Base-by-base conservation (phyloP, 805 yeast species). In the Hanseniaspora valbyensis region DNA sequence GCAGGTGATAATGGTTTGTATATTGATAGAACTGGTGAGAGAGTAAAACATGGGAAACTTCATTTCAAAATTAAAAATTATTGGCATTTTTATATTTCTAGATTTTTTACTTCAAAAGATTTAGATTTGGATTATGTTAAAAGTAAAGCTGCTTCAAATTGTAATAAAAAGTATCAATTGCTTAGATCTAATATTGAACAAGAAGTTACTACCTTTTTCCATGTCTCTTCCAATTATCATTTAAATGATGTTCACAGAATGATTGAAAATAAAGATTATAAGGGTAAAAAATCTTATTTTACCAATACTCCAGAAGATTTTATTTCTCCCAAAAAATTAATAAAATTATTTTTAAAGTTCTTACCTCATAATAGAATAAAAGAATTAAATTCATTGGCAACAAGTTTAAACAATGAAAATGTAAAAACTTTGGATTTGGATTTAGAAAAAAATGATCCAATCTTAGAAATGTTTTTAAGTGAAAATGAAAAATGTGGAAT, bases 401-500 rank as follows among this genome's bases (percentile, higher is more conserved):
- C 30, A 33, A 25, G 18, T 2, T n/a, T 42, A n/a, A 42, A 42
- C 30, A 28, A 28, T 8, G 12, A 28, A 12, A 28, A 28, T 8
- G 30, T 12, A 28, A 21, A 41, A 9, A n/a, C n/a, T 4, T 16
- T 12, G 8, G 24, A 16, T 41, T 22, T 25, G 10, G 42, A 39
- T 10, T 26, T 39, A 14, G 42, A 39, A 26, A 39, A n/a, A n/a
- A n/a, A n/a, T n/a, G n/a, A n/a, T n/a, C n/a, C n/a, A n/a, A n/a
- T 28, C 32, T 3, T 22, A 22, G 14, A 5, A 42, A n/a, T 24
- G 8, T 19, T 22, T 25, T 10, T 13, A 6, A 5, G 7, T 5
- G 13, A 32, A 8, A 24, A 42, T 6, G 39, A 42, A 12, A 25
- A 32, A 25, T 42, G 46, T 42, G 39, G 46, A n/a, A 33, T 42